These are phyloP conservation scores for Microdochium paspali DNA, from an alignment of 2,329 filamentous ascomycete species.

Conservation along the genomic window DNA sequence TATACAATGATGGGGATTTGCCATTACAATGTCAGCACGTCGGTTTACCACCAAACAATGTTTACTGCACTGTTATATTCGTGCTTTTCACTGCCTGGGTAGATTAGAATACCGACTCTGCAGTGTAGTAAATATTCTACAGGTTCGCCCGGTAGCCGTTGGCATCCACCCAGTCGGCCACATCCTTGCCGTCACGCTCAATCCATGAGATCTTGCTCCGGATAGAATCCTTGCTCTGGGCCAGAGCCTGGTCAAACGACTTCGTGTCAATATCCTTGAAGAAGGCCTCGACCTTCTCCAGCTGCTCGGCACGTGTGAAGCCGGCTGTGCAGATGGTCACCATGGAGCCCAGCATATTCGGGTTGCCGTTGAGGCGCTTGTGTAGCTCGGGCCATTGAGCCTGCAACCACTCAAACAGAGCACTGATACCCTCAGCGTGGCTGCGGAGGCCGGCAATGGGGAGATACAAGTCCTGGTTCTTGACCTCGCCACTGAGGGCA, in stretches of 20 bases:
- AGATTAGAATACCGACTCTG: slow-evolving; percentile 62
- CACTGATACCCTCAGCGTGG: slow-evolving; percentile 68
- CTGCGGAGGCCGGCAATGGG: slow-evolving; percentile 71
- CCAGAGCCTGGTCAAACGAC: slow-evolving; percentile 76
- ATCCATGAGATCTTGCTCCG: slow-evolving; percentile 79
- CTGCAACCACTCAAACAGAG: slow-evolving; percentile 75
- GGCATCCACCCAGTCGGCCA: slow-evolving; percentile 52
- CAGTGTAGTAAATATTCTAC: slow-evolving; percentile 44
- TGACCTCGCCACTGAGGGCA: slow-evolving; percentile 71
- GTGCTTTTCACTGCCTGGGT: background rate
- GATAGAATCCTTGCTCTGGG: slow-evolving; percentile 82
- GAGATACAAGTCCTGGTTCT: slow-evolving; percentile 90
- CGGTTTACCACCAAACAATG: too few species aligned
- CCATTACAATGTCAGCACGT: too few species aligned
- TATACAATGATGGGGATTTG: too few species aligned
- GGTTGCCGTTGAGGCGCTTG: slow-evolving; percentile 73
- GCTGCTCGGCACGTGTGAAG: slow-evolving; percentile 69
- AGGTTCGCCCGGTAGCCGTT: slow-evolving; percentile 41
- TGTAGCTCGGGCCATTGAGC: slow-evolving; percentile 80
- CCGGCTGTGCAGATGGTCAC: slow-evolving; percentile 74
- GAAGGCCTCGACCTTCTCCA: slow-evolving; percentile 69
- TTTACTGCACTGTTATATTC: too few species aligned
- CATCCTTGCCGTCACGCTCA: slow-evolving; percentile 65
- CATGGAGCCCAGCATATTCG: slow-evolving; percentile 77
- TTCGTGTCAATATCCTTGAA: slow-evolving; percentile 74